Base-by-base conservation (phyloP, 257 asterid species). In the Agastache rugosa region DNA sequence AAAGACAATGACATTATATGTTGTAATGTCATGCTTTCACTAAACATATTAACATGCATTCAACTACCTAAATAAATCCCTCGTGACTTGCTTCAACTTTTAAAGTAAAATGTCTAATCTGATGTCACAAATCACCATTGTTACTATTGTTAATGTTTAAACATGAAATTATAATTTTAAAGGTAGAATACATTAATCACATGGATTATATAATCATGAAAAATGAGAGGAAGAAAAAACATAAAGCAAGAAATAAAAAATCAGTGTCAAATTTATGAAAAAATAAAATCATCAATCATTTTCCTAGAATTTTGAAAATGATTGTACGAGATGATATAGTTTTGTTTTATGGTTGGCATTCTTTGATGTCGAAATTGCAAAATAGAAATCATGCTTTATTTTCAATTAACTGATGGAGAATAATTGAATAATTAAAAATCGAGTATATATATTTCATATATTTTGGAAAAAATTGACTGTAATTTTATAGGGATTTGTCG, bases 41-140 rank as follows among this genome's bases (percentile, higher is more conserved):
- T 58, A 58, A 11, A 58, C 65, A 59, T 59, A 15, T 14, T 59
- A 59, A 59, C 65, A 59, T 59, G 65, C 65, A 59, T 27, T 15
- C 19, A 15, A 27, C 64, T 59, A 27, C 9, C 27, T 59, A 15
- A 59, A 29, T 29, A 27, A 6, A 10, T 59, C 3, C 22, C 12
- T 29, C 42, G 42, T 60, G 65, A 29, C 65, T 31, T 29, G 23
- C 44, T 19, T 60, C n/a, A 14, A 11, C 63, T 25, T 56, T 23
- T 56, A 12, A 56, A 11, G 39, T 5, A 25, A 25, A 15, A 20
- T 9, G 61, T 56, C 63, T 60, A 16, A 60, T 60, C 44, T 29
- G 2, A 29, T 35, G 65, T 60, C 65, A 29, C 42, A 27, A n/a
- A n/a, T n/a, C n/a, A n/a, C n/a, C n/a, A 6, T 60, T 44, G 2